Percentiles rank a stretch among this genome's conserved stretches.
Evolutionary conservation across 371 early-diverging fungal genomes (phyloP).

Genomic region (Blakeslea trispora): DNA sequence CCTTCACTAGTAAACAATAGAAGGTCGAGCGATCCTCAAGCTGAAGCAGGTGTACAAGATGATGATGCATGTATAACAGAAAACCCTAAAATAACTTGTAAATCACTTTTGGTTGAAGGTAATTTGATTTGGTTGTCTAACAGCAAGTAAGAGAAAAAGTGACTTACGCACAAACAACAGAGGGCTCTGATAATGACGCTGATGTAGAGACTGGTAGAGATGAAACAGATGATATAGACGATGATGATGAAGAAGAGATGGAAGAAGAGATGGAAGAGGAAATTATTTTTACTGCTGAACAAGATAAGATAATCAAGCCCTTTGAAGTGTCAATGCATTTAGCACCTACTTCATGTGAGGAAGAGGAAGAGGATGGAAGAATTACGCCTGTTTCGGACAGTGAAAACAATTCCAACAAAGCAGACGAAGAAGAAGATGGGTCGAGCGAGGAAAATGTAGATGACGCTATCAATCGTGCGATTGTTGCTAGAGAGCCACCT

Average conservation of each 20-base stretch:
- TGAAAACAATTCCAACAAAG: constrained; percentile 19
- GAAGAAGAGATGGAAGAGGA: constrained; percentile 38
- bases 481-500: constrained; percentile 35
- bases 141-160: no score
- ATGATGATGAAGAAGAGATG: constrained; percentile 36
- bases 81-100: not conserved
- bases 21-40: not conserved
- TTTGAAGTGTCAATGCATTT: constrained; percentile 37
- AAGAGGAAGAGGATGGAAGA: constrained; percentile 29
- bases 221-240: constrained; percentile 31
- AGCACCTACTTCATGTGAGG: constrained; percentile 6
- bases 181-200: constrained; percentile 13
- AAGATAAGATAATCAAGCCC: constrained; percentile 31
- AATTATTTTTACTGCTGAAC: constrained; percentile 43
- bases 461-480: constrained; percentile 39
- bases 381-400: constrained; percentile 32
- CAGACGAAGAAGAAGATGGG: constrained; percentile 35
- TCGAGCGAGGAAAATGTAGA: constrained; percentile 46
- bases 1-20: constrained; percentile 4
- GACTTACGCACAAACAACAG: constrained; percentile 2
- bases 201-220: constrained; percentile 7
- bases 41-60: not conserved
- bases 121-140: no score
- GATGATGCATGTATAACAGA: not conserved
- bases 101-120: constrained; percentile 6